Percentiles rank a stretch among this genome's conserved stretches.
phyloP scores from a whole-genome alignment of 306 rosid genomes.

The Cicer chorassanicum region DNA sequence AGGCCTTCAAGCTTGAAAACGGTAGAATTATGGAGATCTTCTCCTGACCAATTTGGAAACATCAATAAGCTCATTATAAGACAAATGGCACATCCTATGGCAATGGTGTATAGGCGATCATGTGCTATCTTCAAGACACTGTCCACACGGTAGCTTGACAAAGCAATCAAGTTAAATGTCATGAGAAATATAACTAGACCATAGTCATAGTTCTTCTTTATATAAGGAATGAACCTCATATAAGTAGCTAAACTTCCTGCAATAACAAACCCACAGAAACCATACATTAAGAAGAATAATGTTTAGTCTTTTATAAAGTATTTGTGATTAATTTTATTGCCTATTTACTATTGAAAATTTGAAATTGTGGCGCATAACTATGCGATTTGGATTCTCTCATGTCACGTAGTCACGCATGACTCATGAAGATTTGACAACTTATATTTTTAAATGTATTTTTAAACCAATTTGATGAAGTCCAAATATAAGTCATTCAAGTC shows the following conservation, averaged over 20 bases:
- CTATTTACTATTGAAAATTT: too few relatives aligned
- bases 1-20: constrained; percentile 87
- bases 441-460: too few relatives aligned
- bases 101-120: constrained; percentile 77
- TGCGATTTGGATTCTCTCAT: too few relatives aligned
- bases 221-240: constrained; percentile 86
- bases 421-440: too few relatives aligned
- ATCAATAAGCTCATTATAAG: constrained; percentile 80
- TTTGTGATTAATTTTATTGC: too few relatives aligned
- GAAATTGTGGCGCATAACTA: too few relatives aligned
- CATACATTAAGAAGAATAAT: constrained; percentile 1
- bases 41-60: constrained; percentile 96
- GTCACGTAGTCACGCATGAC: too few relatives aligned
- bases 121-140: constrained; percentile 76
- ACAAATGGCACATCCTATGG: constrained; percentile 83
- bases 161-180: constrained; percentile 82
- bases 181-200: constrained; percentile 87
- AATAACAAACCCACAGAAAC: constrained; percentile 37
- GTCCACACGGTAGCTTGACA: constrained; percentile 75
- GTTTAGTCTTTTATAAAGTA: background rate
- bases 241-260: constrained; percentile 87
- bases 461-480: too few relatives aligned
- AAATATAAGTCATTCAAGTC: too few relatives aligned
- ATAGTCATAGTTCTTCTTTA: constrained; percentile 90
- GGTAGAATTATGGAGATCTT: constrained; percentile 79